Percentiles rank a stretch among this genome's conserved stretches.
Conservation (phyloP, 129 eudicot species). For the Mikania micrantha region DNA sequence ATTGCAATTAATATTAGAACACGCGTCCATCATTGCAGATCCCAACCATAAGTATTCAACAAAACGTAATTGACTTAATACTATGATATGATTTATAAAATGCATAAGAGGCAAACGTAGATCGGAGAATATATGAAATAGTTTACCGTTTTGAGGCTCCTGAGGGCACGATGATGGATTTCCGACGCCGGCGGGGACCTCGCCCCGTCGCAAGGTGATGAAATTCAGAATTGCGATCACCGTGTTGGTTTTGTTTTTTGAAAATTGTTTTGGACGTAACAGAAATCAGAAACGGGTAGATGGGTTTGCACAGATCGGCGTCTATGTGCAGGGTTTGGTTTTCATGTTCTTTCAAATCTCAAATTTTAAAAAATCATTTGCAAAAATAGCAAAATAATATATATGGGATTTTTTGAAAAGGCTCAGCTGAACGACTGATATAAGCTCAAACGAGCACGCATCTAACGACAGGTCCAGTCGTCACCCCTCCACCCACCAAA, state of each 20-base stretch:
- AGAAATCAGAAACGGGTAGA: slow-evolving; percentile 1
- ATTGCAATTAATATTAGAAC: too few species aligned
- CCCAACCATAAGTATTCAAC: background rate
- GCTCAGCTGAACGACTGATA: too few species aligned
- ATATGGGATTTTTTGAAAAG: too few species aligned
- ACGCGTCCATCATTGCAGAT: background rate
- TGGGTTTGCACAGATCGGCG: slow-evolving; percentile 4
- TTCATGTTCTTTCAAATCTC: background rate
- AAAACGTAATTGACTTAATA: background rate
- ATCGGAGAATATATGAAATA: too few species aligned
- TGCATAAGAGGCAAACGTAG: background rate
- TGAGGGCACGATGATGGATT: background rate
- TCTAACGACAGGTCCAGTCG: too few species aligned
- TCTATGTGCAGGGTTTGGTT: slow-evolving; percentile 2
- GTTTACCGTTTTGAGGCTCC: background rate
- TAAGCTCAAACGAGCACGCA: too few species aligned
- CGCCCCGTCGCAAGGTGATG: background rate
- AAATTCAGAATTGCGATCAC: background rate
- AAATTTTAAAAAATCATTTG: background rate
- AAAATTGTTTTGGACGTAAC: background rate
- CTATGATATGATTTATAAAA: background rate
- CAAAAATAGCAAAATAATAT: too few species aligned
- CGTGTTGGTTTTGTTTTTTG: background rate
- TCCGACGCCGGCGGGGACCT: slow-evolving; percentile 7
- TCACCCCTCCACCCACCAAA: too few species aligned